These are phyloP conservation scores for Penicillium tannophilum DNA, from an alignment of 495 filamentous ascomycete species.

Conservation along the genomic window DNA sequence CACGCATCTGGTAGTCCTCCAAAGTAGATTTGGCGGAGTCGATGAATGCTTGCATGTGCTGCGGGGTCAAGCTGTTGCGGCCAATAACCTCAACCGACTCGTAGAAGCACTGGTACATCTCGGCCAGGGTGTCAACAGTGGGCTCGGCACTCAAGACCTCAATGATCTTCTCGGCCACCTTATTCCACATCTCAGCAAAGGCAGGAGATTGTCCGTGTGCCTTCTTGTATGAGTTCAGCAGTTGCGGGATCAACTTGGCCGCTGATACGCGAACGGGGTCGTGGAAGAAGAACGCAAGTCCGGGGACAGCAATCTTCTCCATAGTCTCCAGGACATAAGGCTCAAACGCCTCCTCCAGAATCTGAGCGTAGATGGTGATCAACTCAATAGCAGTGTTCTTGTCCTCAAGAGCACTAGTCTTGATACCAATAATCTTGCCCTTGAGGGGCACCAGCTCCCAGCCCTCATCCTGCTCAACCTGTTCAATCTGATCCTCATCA, in stretches of 20 bases:
- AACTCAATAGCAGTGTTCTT: constrained; percentile 99
- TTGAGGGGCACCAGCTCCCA: constrained; percentile 97
- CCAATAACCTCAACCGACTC: constrained; percentile 96
- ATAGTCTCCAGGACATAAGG: constrained; percentile 91
- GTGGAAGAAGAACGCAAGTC: constrained; percentile 98
- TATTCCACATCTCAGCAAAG: constrained; percentile 77
- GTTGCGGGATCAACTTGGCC: constrained; percentile 90
- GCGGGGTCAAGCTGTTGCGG: constrained; percentile 71
- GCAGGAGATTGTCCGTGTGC: constrained; percentile 79
- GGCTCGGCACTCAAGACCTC: constrained; percentile 95
- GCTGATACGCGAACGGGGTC: constrained; percentile 95
- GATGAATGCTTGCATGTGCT: constrained; percentile 86
- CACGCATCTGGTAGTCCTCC: constrained; percentile 87
- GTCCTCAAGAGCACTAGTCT: constrained; percentile 93
- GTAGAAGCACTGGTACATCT: constrained; percentile 99
- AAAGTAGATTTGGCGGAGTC: constrained; percentile 79
- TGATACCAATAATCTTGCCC: constrained; percentile 97
- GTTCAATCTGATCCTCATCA: constrained; percentile 90
- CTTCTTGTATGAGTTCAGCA: constrained; percentile 92
- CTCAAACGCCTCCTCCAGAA: constrained; percentile 87
- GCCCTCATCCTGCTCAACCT: constrained; percentile 91
- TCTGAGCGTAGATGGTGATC: constrained; percentile 94
- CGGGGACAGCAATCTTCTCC: constrained; percentile 93
- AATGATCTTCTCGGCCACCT: constrained; percentile 84
- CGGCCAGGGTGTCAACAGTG: constrained; percentile 91